Conservation (phyloP, 148 eudicot genomes). For the Vaccinium corymbosum region DNA sequence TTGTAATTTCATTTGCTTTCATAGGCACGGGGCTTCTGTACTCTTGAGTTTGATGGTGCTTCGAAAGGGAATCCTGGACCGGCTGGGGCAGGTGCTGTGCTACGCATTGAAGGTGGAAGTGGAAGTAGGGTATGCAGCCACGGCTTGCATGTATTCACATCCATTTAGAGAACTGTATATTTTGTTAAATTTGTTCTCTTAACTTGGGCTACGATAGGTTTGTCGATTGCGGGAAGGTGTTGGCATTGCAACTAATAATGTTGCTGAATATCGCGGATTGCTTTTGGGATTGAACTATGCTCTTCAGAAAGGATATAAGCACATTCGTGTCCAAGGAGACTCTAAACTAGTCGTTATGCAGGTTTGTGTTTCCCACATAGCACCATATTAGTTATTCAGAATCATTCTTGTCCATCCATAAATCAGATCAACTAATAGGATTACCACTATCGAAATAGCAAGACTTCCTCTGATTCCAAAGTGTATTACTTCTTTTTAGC, state of each 20-base stretch:
- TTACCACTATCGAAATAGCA: background rate
- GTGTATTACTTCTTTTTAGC: background rate
- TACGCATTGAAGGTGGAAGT: constrained; percentile 63
- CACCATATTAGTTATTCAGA: background rate
- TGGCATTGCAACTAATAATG: constrained; percentile 80
- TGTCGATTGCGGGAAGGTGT: constrained; percentile 77
- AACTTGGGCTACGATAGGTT: constrained; percentile 37
- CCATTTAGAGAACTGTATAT: background rate
- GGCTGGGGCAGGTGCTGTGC: constrained; percentile 94
- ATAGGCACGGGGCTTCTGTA: constrained; percentile 46
- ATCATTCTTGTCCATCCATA: background rate
- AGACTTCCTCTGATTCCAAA: background rate
- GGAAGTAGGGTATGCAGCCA: constrained; percentile 29
- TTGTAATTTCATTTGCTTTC: background rate
- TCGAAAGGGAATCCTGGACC: constrained; percentile 93
- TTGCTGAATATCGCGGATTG: constrained; percentile 80
- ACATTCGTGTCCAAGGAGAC: constrained; percentile 56
- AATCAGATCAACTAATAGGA: background rate
- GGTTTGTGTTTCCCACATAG: constrained; percentile 25
- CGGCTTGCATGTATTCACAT: background rate
- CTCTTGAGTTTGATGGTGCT: constrained; percentile 87
- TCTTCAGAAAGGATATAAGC: constrained; percentile 60
- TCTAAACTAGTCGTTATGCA: constrained; percentile 65
- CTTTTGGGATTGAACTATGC: constrained; percentile 75
- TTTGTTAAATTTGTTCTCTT: constrained; percentile 1